Percentiles rank a stretch among this genome's conserved stretches.
These are phyloP conservation scores for Cetradonia linearis DNA, from an alignment of 495 filamentous ascomycete genomes.

Conservation along the genomic window DNA sequence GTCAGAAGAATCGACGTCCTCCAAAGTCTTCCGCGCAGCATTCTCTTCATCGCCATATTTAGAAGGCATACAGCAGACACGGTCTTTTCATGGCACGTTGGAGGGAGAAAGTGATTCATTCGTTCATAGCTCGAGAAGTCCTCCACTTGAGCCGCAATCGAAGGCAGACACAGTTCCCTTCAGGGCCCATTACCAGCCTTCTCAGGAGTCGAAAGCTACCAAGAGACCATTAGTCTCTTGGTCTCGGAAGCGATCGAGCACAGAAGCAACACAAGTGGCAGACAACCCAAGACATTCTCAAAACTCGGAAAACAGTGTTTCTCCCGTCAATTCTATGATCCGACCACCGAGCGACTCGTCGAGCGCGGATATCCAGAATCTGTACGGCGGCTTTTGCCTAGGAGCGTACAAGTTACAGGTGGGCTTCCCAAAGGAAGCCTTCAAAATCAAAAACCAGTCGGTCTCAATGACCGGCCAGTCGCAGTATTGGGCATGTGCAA, in stretches of 20 bases:
- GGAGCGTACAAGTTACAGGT: conserved; percentile 37
- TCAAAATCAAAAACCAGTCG: conserved; percentile 20
- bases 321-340: not conserved
- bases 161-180: not conserved
- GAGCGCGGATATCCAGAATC: conserved; percentile 28
- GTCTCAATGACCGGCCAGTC: conserved; percentile 13
- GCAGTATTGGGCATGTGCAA: conserved; percentile 32
- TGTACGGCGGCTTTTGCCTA: conserved; percentile 41
- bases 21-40: not conserved
- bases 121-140: not conserved
- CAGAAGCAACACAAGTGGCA: not conserved
- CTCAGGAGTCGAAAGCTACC: not conserved
- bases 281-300: not conserved
- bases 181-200: not conserved
- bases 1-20: conserved; percentile 1
- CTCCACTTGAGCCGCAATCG: not conserved
- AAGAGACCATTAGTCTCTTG: not conserved
- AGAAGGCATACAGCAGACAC: not conserved
- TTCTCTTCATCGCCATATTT: not conserved
- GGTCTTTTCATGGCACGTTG: not conserved
- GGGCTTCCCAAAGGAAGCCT: conserved; percentile 27
- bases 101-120: not conserved
- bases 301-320: not conserved
- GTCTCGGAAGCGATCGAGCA: not conserved
- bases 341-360: not conserved